Evolutionary conservation across 495 filamentous ascomycete genomes (phyloP).

Genomic region (Neurospora sublineolata): DNA sequence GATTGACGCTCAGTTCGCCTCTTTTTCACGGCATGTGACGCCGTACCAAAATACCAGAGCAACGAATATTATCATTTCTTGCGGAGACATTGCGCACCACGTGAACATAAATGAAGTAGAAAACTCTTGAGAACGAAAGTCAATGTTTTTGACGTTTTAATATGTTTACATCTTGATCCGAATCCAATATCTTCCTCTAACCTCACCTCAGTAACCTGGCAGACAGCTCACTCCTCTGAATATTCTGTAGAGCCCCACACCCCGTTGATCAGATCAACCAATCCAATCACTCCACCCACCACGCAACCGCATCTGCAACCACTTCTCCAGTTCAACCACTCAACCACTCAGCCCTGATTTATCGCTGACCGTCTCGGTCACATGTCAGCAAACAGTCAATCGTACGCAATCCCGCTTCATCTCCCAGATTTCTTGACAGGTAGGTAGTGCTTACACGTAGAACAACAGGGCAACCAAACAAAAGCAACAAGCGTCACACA

Average conservation of each 20-base stretch:
- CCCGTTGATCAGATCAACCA: neutral
- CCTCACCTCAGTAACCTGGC: neutral
- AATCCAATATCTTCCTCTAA: neutral
- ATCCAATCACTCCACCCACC: neutral
- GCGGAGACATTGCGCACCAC: neutral
- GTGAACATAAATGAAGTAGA: neutral
- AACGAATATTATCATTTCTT: neutral
- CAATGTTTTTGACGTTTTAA: neutral
- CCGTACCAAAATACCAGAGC: neutral
- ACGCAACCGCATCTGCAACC: neutral
- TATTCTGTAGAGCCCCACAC: neutral
- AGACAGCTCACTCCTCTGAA: neutral
- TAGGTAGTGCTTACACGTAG: neutral
- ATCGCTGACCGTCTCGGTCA: neutral
- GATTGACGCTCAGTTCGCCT: neutral
- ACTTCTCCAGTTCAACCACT: neutral
- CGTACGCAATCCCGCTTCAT: neutral
- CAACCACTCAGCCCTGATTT: neutral
- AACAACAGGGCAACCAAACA: neutral
- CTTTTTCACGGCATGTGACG: neutral
- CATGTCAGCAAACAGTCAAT: neutral
- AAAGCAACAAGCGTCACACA: neutral
- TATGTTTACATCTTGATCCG: neutral
- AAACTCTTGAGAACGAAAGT: too few species aligned
- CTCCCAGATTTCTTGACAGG: neutral